Evolutionary conservation across 345 rosid genomes (phyloP).

Genomic region (Laguncularia racemosa): DNA sequence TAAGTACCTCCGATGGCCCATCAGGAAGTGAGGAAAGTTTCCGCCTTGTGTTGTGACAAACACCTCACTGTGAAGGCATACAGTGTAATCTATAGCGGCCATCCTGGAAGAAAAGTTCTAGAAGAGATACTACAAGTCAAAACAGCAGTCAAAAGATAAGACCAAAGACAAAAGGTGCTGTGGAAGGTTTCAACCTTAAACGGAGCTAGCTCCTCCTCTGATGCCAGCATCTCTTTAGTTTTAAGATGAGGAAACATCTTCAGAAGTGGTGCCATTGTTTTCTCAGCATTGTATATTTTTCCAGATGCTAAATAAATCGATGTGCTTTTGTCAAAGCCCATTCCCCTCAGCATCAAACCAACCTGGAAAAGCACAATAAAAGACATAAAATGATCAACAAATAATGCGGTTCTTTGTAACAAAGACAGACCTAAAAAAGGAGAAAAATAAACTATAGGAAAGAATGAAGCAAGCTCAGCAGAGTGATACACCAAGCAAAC

Average conservation of each 20-base stretch:
- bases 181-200: slow-evolving; percentile 46
- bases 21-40: slow-evolving; percentile 94
- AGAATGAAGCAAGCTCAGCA: no score
- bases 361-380: slow-evolving; percentile 41
- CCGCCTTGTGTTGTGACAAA: slow-evolving; percentile 99
- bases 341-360: slow-evolving; percentile 98
- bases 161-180: slow-evolving; percentile 6
- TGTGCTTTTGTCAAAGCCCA: slow-evolving; percentile 90
- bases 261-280: slow-evolving; percentile 77
- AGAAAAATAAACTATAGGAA: no score
- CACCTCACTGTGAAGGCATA: slow-evolving; percentile 98
- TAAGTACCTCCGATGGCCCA: slow-evolving; percentile 91
- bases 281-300: slow-evolving; percentile 82
- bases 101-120: slow-evolving; percentile 97
- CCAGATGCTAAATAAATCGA: slow-evolving; percentile 90
- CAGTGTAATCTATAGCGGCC: slow-evolving; percentile 99
- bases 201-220: slow-evolving; percentile 80
- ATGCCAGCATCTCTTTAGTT: slow-evolving; percentile 86
- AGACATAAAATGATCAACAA: slow-evolving; percentile 6
- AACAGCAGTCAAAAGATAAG: slow-evolving; percentile 9
- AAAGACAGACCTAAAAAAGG: no score
- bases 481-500: no score
- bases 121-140: slow-evolving; percentile 28
- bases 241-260: slow-evolving; percentile 96
- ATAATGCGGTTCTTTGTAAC: no score